These are phyloP conservation scores for Boletus rex-veris DNA, from an alignment of 768 basidiomycete genomes.

Conservation along the genomic window DNA sequence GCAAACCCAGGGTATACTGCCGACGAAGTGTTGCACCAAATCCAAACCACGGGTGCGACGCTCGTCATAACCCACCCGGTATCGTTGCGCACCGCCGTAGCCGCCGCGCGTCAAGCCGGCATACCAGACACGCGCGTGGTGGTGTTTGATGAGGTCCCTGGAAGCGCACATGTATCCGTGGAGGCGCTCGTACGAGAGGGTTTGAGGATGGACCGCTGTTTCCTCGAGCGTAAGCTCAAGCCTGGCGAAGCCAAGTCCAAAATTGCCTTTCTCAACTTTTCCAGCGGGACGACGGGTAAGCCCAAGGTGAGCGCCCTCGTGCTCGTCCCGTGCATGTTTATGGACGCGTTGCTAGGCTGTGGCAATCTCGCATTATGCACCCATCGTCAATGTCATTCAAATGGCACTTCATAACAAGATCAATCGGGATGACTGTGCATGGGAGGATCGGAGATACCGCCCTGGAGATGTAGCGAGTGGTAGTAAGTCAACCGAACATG, in stretches of 20 bases:
- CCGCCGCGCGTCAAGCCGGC: slow-evolving; percentile 30
- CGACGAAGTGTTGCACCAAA: slow-evolving; percentile 33
- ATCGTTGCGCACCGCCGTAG: slow-evolving; percentile 25
- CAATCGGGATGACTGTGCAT: slow-evolving; percentile 35
- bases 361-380: slow-evolving; percentile 59
- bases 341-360: slow-evolving; percentile 46
- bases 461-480: slow-evolving; percentile 58
- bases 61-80: slow-evolving; percentile 32
- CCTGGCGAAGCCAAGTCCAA: slow-evolving; percentile 59
- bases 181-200: slow-evolving; percentile 49
- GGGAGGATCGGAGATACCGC: slow-evolving; percentile 39
- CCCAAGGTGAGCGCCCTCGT: slow-evolving; percentile 21
- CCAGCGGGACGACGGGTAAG: slow-evolving; percentile 71
- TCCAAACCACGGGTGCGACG: slow-evolving; percentile 24
- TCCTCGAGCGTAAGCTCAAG: slow-evolving; percentile 43
- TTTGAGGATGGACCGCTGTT: slow-evolving; percentile 33
- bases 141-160: slow-evolving; percentile 21
- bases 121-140: slow-evolving; percentile 30
- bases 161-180: slow-evolving; percentile 31
- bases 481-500: slow-evolving; percentile 38
- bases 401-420: slow-evolving; percentile 49
- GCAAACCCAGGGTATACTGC: slow-evolving; percentile 37
- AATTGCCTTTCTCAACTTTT: slow-evolving; percentile 67
- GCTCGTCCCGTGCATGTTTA: background rate
- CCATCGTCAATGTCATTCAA: slow-evolving; percentile 64